Evolutionary conservation across 768 basidiomycete genomes (phyloP).

Genomic region (Kwoniella mangroviensis): DNA sequence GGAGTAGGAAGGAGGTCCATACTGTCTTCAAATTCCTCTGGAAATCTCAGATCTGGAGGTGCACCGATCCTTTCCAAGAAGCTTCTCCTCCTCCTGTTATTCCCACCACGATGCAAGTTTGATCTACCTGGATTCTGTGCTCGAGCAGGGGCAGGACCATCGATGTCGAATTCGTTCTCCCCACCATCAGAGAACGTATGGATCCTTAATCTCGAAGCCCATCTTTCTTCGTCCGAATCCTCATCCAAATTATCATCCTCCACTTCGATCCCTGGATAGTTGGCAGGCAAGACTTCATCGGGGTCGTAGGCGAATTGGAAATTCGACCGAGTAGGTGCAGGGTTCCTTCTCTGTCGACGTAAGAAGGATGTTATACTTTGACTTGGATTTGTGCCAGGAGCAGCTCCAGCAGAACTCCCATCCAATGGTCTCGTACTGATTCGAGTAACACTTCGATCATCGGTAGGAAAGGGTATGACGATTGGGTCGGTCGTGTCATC

Average conservation of each 20-base stretch:
- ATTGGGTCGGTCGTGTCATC: constrained; percentile 5
- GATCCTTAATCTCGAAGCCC: constrained; percentile 8
- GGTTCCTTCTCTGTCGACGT: constrained; percentile 16
- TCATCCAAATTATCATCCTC: constrained; percentile 12
- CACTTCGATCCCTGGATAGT: not conserved
- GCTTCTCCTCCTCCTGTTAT: constrained; percentile 30
- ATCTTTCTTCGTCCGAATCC: constrained; percentile 16
- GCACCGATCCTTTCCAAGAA: constrained; percentile 24
- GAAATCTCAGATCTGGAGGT: constrained; percentile 10
- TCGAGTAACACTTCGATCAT: constrained; percentile 1
- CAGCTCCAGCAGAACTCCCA: constrained; percentile 8
- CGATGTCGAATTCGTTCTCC: constrained; percentile 22
- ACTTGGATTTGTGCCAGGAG: not conserved
- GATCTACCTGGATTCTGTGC: constrained; percentile 1
- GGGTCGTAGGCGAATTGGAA: constrained; percentile 2
- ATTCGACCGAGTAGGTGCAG: constrained; percentile 8
- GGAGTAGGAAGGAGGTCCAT: constrained; percentile 18
- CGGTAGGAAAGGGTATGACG: constrained; percentile 12
- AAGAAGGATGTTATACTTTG: constrained; percentile 13
- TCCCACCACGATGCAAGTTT: constrained; percentile 25
- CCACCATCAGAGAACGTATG: constrained; percentile 7
- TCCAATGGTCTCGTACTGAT: constrained; percentile 3
- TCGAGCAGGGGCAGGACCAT: constrained; percentile 8
- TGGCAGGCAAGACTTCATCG: constrained; percentile 8
- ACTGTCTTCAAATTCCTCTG: constrained; percentile 12